Conservation (phyloP, 2,329 filamentous ascomycete species). For the Penicillium nordicum region DNA sequence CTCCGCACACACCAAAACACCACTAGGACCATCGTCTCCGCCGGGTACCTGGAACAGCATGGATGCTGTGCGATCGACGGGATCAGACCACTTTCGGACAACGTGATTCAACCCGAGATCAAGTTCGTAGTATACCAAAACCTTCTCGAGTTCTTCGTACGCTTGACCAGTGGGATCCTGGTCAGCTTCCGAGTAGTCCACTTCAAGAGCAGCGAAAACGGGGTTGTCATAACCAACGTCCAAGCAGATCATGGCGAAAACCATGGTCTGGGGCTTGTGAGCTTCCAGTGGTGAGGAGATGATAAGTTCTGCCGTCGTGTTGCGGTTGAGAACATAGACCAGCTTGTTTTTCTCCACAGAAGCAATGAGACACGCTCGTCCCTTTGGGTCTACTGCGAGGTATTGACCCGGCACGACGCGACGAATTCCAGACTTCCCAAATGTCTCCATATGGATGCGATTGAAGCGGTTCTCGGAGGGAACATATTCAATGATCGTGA, state of each 20-base stretch:
- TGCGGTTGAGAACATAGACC: conserved; percentile 95
- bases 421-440: conserved; percentile 92
- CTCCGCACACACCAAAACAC: conserved; percentile 89
- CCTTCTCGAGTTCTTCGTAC: conserved; percentile 77
- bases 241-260: conserved; percentile 80
- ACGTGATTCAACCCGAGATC: conserved; percentile 97
- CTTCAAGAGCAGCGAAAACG: conserved; percentile 89
- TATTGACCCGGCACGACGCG: conserved; percentile 95
- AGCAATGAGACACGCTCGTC: conserved; percentile 88
- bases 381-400: conserved; percentile 90
- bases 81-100: conserved; percentile 91
- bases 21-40: conserved; percentile 87
- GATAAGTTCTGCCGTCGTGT: conserved; percentile 87
- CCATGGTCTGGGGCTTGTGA: conserved; percentile 85
- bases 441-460: conserved; percentile 91
- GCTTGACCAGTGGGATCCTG: conserved; percentile 85
- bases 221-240: conserved; percentile 98
- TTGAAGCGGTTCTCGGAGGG: conserved; percentile 82
- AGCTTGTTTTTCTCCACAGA: conserved; percentile 99
- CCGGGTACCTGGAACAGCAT: conserved; percentile 94
- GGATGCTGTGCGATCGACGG: conserved; percentile 83
- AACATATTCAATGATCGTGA: conserved; percentile 89
- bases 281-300: conserved; percentile 97
- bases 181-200: conserved; percentile 88
- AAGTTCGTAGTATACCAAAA: conserved; percentile 94